Percentiles rank a stretch among this genome's conserved stretches.
phyloP scores from a whole-genome alignment of 805 yeast species.

The Saturnispora dispora region DNA sequence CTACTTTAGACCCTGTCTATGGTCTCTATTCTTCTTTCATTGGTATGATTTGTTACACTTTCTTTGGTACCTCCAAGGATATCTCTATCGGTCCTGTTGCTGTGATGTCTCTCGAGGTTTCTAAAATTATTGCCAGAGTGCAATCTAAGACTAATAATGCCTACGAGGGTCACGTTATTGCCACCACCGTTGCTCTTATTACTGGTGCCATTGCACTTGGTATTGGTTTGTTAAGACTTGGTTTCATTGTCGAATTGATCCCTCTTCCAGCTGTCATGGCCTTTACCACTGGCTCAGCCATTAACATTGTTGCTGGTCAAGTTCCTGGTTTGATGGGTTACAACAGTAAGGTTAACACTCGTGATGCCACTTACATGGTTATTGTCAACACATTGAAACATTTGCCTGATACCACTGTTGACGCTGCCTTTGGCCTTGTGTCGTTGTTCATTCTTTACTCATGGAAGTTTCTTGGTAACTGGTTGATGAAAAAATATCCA shows the following conservation, averaged over 20 bases:
- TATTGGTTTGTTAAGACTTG: slow-evolving; percentile 72
- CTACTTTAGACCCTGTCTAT: slow-evolving; percentile 70
- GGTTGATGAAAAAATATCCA: slow-evolving; percentile 56
- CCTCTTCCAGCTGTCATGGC: slow-evolving; percentile 91
- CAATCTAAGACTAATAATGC: slow-evolving; percentile 31
- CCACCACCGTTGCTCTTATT: slow-evolving; percentile 66
- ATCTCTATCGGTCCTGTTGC: slow-evolving; percentile 97
- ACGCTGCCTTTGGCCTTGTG: slow-evolving; percentile 86
- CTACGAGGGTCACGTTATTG: slow-evolving; percentile 61
- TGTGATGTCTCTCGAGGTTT: slow-evolving; percentile 82
- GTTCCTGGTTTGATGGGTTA: slow-evolving; percentile 82
- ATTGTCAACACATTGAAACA: slow-evolving; percentile 65
- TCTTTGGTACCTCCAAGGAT: slow-evolving; percentile 92
- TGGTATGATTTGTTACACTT: slow-evolving; percentile 80
- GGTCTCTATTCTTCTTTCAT: slow-evolving; percentile 89
- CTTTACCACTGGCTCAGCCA: slow-evolving; percentile 91
- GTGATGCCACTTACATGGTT: slow-evolving; percentile 59
- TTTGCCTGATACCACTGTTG: slow-evolving; percentile 56
- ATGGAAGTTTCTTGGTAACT: slow-evolving; percentile 59
- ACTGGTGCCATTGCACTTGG: slow-evolving; percentile 84
- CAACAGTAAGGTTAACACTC: slow-evolving; percentile 55
- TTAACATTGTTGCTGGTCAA: slow-evolving; percentile 75
- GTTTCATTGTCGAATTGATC: slow-evolving; percentile 81
- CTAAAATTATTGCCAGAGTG: slow-evolving; percentile 65
- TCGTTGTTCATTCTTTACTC: slow-evolving; percentile 60